phyloP scores from a whole-genome alignment of 495 filamentous ascomycete genomes.

The Daldinia vernicosa region DNA sequence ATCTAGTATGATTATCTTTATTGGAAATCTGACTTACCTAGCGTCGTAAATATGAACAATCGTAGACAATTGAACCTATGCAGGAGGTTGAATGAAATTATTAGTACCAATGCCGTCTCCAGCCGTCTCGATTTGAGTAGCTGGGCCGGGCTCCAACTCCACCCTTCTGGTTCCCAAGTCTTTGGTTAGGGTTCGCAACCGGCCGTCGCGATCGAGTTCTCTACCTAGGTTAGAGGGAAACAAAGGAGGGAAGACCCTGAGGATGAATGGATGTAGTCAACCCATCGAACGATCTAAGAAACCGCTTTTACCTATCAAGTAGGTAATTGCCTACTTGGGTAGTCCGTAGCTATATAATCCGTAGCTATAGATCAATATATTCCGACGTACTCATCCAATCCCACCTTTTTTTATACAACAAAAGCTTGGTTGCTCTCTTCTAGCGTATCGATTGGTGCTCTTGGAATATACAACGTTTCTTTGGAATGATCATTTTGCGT shows the following conservation, averaged over 20 bases:
- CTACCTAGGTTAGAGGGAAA: neutral
- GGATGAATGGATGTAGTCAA: conserved; percentile 4
- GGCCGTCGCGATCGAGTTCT: conserved; percentile 17
- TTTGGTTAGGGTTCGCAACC: conserved; percentile 37
- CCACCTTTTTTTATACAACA: conserved; percentile 9
- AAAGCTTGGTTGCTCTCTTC: neutral
- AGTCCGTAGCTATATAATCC: conserved; percentile 7
- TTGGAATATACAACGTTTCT: conserved; percentile 1
- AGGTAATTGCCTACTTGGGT: conserved; percentile 11
- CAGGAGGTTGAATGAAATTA: neutral
- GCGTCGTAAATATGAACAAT: neutral
- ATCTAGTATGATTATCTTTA: neutral
- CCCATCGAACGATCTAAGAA: conserved; percentile 4
- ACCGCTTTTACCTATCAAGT: conserved; percentile 5
- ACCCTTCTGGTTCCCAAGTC: conserved; percentile 27
- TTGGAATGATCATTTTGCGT: neutral
- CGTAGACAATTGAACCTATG: neutral
- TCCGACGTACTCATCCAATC: conserved; percentile 1
- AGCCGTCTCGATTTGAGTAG: conserved; percentile 5
- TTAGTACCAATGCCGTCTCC: conserved; percentile 18
- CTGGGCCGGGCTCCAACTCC: conserved; percentile 20
- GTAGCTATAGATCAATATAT: conserved; percentile 8
- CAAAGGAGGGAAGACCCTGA: conserved; percentile 9
- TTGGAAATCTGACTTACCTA: neutral
- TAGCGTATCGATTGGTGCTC: neutral